Conservation (phyloP, 2,329 filamentous ascomycete genomes). For the Paecilomyces variotii region DNA sequence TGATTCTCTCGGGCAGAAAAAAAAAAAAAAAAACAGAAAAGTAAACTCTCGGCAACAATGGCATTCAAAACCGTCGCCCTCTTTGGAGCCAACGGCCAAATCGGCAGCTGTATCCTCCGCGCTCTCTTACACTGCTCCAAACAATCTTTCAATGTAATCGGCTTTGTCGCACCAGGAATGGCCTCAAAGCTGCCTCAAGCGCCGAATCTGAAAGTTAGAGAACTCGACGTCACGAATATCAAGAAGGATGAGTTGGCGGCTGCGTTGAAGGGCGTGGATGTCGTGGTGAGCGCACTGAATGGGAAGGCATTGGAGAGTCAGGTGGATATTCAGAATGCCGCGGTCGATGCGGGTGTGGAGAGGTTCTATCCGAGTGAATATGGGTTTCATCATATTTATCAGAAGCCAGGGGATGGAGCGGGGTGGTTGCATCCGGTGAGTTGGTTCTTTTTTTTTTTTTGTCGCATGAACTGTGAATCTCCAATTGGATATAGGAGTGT, state of each 20-base stretch:
- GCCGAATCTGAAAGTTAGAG: neutral
- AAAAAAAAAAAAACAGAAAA: neutral
- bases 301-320: slow-evolving; percentile 13
- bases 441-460: neutral
- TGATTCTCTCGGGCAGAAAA: neutral
- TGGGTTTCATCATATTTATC: slow-evolving; percentile 17
- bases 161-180: neutral
- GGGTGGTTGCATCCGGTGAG: slow-evolving; percentile 15
- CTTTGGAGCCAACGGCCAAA: slow-evolving; percentile 7
- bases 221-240: slow-evolving; percentile 7
- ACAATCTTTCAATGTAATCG: neutral
- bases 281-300: slow-evolving; percentile 16
- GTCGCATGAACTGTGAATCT: too few relatives aligned
- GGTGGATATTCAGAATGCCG: slow-evolving; percentile 16
- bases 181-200: neutral
- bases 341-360: slow-evolving; percentile 15
- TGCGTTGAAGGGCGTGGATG: slow-evolving; percentile 13
- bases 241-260: slow-evolving; percentile 7
- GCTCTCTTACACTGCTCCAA: slow-evolving; percentile 1
- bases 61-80: slow-evolving; percentile 3
- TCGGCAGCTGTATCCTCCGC: slow-evolving; percentile 6
- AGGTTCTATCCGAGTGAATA: slow-evolving; percentile 20
- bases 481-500: too few relatives aligned
- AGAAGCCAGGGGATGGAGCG: slow-evolving; percentile 10
- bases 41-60: neutral